phyloP scores from a whole-genome alignment of 2,329 filamentous ascomycete genomes.

The Colletotrichum sp. region DNA sequence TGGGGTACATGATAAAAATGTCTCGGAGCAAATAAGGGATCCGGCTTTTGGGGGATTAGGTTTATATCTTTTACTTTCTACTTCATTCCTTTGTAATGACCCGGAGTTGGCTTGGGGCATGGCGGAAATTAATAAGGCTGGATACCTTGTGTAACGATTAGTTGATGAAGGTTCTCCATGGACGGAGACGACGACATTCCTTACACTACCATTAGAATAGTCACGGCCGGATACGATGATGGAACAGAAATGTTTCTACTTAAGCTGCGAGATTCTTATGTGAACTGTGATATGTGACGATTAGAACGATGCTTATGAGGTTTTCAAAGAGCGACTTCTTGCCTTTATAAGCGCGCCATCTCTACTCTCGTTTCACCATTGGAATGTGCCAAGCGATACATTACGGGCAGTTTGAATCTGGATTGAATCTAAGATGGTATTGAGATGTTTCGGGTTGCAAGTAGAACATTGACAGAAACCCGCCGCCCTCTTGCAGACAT shows the following conservation, averaged over 20 bases:
- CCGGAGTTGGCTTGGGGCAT: not conserved
- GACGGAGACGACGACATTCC: not conserved
- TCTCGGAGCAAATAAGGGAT: not conserved
- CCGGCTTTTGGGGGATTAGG: not conserved
- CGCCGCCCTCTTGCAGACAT: not conserved
- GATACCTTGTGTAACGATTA: conserved; percentile 18
- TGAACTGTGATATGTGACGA: not conserved
- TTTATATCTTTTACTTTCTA: not conserved
- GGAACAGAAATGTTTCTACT: not conserved
- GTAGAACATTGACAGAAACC: fast-evolving
- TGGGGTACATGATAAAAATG: not conserved
- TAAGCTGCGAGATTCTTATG: not conserved
- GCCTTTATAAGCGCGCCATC: fast-evolving
- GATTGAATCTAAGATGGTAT: not conserved
- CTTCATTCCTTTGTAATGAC: not conserved
- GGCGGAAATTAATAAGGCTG: not conserved
- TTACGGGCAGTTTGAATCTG: not conserved
- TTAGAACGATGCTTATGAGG: fast-evolving
- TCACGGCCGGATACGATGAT: conserved; percentile 1
- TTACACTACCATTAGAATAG: not conserved
- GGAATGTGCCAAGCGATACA: too few relatives aligned
- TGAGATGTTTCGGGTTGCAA: not conserved
- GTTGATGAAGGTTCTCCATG: not conserved
- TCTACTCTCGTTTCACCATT: not conserved
- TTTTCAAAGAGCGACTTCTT: fast-evolving